A percentile compares a stretch with the other conserved stretches of the same genome.
phyloP scores from a whole-genome alignment of 2,329 filamentous ascomycete species.

The Fusarium sp. region DNA sequence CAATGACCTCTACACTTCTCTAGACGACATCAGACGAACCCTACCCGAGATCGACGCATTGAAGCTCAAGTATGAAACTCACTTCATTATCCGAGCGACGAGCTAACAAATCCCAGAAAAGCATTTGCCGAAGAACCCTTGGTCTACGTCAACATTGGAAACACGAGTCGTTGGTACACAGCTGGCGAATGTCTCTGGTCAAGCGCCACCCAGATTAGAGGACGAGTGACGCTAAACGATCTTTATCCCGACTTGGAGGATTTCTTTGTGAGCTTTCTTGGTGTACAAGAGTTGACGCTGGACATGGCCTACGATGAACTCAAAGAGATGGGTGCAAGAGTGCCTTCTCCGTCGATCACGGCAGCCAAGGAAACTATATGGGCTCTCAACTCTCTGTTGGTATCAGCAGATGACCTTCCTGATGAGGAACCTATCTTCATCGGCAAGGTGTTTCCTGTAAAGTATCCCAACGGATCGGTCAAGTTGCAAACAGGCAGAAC shows the following conservation, averaged over 20 bases:
- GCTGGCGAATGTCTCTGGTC: constrained; percentile 49
- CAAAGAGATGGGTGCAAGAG: constrained; percentile 20
- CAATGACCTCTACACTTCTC: constrained; percentile 9
- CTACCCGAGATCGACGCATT: background rate
- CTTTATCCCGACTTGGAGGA: constrained; percentile 43
- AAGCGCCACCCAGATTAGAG: constrained; percentile 42
- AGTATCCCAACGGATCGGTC: constrained; percentile 25
- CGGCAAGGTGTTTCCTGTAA: constrained; percentile 38
- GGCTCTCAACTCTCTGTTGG: constrained; percentile 48
- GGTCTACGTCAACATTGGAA: constrained; percentile 15
- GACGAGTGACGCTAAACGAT: constrained; percentile 40
- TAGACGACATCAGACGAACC: background rate
- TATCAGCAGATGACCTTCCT: background rate
- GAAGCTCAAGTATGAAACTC: constrained; percentile 2
- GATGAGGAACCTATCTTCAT: constrained; percentile 17
- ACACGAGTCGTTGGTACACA: constrained; percentile 42
- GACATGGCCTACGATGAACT: constrained; percentile 48
- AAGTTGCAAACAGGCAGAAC: constrained; percentile 18
- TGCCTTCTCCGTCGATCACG: constrained; percentile 6
- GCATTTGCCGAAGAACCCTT: constrained; percentile 15
- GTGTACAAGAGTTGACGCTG: constrained; percentile 43
- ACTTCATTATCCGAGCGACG: accelerated
- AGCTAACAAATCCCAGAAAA: constrained; percentile 5
- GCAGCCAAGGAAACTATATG: constrained; percentile 46
- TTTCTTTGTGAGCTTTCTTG: constrained; percentile 46